Base-by-base conservation (phyloP, 257 asterid species). In the Fraxinus excelsior region DNA sequence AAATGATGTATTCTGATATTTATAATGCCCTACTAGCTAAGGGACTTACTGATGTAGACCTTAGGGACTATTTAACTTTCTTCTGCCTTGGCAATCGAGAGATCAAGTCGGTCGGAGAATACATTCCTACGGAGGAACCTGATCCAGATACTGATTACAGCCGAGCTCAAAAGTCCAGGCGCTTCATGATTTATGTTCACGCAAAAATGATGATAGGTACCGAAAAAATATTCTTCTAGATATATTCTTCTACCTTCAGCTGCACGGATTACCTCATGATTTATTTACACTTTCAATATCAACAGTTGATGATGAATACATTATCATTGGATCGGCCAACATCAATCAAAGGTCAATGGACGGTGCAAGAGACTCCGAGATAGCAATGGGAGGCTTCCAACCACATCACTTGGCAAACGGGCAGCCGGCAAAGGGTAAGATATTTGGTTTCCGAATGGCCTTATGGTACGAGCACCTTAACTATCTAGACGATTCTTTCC, bases 131-230 rank as follows among this genome's bases (percentile, higher is more conserved):
- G 0, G 88, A 91, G 64, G 87, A 82, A 44, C 99, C 98, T 1
- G 87, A 77, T 4, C 92, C 96, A 2, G 85, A 86, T 44, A 82
- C 91, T 3, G 84, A 96, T 77, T 93, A 96, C 70, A 78, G 84
- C 9, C 86, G 95, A 78, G 97, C 99, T 71, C 99, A 96, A 53
- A 75, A 87, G 26, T 70, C 94, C 2, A 87, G 99, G 73, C 89
- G 98, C 46, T 96, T 93, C 96, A 96, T 96, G 99, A 93, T 96
- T 46, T 96, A 96, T 62, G 97, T 96, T 56, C 98, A 96, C 64
- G 84, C 99, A 12, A 96, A 96, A 79, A 83, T 90, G 95, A 96
- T 93, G 98, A 93, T 95, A 67, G 97, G 98, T 91, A 28, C 19
- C n/a, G 7, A 18, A 51, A 51, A 10, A 49, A 49, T 11, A 18